Evolutionary conservation across 331 rosid species (phyloP), one percentile per base, ranked within the genome.

Genomic region (Malus hybrid): DNA sequence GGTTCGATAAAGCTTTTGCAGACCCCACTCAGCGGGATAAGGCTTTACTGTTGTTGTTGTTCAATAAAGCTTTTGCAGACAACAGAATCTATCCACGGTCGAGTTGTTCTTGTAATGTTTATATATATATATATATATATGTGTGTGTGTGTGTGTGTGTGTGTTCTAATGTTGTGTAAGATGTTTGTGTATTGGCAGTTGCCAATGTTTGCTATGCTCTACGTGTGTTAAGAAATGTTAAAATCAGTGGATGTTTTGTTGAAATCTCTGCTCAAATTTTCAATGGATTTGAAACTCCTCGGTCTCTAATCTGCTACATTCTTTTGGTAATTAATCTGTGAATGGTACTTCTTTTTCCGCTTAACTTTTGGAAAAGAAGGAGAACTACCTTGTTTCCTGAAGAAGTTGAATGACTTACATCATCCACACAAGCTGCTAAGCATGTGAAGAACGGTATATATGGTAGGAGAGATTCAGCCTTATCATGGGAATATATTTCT

Each of bases 21-120:
- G 10, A 36, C 39, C 39, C 39, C 39, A 34, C 39, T 34, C 2
- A 36, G 42, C 42, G 0, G 42, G 42, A 2, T 36, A 36, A 36
- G 42, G 10, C 10, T 36, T 36, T 36, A 3, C 0, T 36, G 10
- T 79, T 48, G 79, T 74, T 76, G 57, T 36, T 36, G 78, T 78
- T 85, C 67, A 84, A 60, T 76, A 65, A 78, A 79, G 82, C 57
- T 77, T 39, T 77, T 76, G 72, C 79, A 75, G 81, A 78, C 69
- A 73, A 79, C 34, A 76, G 75, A 83, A 77, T 82, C 85, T 66
- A 65, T 84, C 86, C 82, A 86, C 77, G 84, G 78, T 80, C 42
- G 3, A 10, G 77, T 77, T 80, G 82, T 82, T 81, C 81, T 81
- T 86, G 64, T 59, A 20, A 10, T 59, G 31, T 77, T 86, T 85